A percentile compares a stretch with the other conserved stretches of the same genome.
Evolutionary conservation across 257 asterid species (phyloP).

Genomic region (Leonotis leonurus): DNA sequence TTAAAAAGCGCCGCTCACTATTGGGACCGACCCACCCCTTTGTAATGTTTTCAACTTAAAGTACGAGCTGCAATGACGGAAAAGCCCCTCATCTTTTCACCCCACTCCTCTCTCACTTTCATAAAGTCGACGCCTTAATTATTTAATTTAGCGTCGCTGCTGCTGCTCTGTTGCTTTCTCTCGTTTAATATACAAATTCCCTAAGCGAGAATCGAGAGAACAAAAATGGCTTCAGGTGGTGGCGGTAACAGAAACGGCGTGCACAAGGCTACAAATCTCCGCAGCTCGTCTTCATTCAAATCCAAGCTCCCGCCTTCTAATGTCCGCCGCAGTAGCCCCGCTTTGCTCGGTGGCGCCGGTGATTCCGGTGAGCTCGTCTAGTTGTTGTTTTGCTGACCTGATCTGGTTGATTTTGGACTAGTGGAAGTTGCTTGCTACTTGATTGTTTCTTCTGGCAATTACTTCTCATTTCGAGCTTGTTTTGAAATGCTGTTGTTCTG

Average conservation of each 20-base stretch:
- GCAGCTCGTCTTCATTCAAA: constrained; percentile 79
- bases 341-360: constrained; percentile 28
- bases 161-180: constrained; percentile 2
- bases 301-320: constrained; percentile 58
- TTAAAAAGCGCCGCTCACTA: constrained; percentile 14
- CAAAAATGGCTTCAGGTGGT: constrained; percentile 58
- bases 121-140: background rate
- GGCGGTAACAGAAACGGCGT: constrained; percentile 58
- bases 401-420: constrained; percentile 24
- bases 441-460: constrained; percentile 12
- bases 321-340: constrained; percentile 70
- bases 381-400: constrained; percentile 16
- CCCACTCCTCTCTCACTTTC: background rate
- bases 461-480: constrained; percentile 8
- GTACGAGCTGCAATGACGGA: constrained; percentile 16
- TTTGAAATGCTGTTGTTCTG: constrained; percentile 1
- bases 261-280: constrained; percentile 52
- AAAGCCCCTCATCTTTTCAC: constrained; percentile 12
- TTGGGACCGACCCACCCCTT: constrained; percentile 28
- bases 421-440: constrained; percentile 1
- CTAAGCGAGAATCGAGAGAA: background rate
- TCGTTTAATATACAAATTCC: background rate
- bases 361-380: constrained; percentile 54
- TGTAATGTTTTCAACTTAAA: constrained; percentile 23
- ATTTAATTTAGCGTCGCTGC: background rate